phyloP scores from a whole-genome alignment of 1,139 yeast species.

The Hansenula sp. region DNA sequence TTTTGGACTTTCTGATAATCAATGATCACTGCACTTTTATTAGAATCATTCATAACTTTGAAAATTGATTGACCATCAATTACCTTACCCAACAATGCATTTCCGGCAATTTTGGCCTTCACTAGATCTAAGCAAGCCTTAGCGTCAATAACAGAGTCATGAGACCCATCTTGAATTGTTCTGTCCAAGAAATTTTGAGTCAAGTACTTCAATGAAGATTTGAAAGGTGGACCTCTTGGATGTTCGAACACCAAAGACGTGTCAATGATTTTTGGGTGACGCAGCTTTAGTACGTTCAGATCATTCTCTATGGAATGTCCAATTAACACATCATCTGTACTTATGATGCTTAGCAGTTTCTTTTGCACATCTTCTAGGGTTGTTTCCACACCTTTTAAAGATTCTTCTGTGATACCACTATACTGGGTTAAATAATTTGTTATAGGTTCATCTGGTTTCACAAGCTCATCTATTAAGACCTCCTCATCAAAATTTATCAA shows the following conservation, averaged over 20 bases:
- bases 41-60: conserved; percentile 27
- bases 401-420: conserved; percentile 82
- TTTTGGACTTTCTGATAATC: conserved; percentile 30
- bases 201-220: conserved; percentile 72
- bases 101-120: conserved; percentile 63
- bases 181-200: conserved; percentile 51
- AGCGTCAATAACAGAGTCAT: conserved; percentile 87
- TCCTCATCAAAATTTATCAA: conserved; percentile 60
- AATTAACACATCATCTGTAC: conserved; percentile 52
- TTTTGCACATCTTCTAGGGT: conserved; percentile 65
- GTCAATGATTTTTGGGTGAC: conserved; percentile 67
- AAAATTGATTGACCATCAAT: conserved; percentile 39
- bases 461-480: conserved; percentile 65
- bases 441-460: conserved; percentile 71
- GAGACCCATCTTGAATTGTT: conserved; percentile 63
- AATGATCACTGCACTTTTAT: conserved; percentile 38
- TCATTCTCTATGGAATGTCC: conserved; percentile 78
- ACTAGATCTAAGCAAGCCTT: conserved; percentile 74
- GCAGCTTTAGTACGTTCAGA: conserved; percentile 51
- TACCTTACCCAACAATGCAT: conserved; percentile 59
- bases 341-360: conserved; percentile 41
- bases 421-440: conserved; percentile 76
- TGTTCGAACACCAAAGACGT: conserved; percentile 68
- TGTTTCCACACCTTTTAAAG: conserved; percentile 58
- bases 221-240: conserved; percentile 72